Conservation (phyloP, 2,329 filamentous ascomycete genomes). For the Trichoderma sp. region DNA sequence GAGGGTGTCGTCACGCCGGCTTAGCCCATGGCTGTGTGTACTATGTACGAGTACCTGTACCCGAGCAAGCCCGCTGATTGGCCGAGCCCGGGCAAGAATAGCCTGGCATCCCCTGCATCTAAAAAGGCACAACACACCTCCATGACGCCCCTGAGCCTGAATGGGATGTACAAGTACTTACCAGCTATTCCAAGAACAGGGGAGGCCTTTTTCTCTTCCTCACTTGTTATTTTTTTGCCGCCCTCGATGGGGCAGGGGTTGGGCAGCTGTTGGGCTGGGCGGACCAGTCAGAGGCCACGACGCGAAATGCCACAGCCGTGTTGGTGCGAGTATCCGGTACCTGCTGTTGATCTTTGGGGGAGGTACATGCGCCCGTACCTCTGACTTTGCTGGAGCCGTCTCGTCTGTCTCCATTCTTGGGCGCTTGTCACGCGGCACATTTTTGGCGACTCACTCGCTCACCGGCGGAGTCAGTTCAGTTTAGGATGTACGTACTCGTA, state of each 20-base stretch:
- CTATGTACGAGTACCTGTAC: not conserved
- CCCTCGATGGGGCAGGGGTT: constrained; percentile 8
- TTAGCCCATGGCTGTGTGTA: not conserved
- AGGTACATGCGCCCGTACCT: not conserved
- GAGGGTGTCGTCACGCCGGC: constrained; percentile 2
- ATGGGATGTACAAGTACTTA: not conserved
- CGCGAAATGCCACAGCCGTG: not conserved
- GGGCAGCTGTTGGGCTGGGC: constrained; percentile 9
- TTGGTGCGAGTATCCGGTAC: not conserved
- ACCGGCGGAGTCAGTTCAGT: not conserved
- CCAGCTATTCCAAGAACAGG: not conserved
- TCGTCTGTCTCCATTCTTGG: not conserved
- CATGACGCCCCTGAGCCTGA: not conserved
- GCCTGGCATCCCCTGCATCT: not conserved
- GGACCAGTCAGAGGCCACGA: not conserved
- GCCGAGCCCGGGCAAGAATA: not conserved
- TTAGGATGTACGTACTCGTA: not conserved
- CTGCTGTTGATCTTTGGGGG: not conserved
- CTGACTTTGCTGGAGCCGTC: not conserved
- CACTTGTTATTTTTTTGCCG: not conserved
- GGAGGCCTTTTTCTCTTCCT: not conserved
- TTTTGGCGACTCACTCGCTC: not conserved
- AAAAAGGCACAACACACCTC: constrained; percentile 11
- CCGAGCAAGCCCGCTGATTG: not conserved
- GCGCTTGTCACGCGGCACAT: constrained; percentile 7